phyloP scores from a whole-genome alignment of 2,329 filamentous ascomycete genomes.

The Phialocephala sp. region DNA sequence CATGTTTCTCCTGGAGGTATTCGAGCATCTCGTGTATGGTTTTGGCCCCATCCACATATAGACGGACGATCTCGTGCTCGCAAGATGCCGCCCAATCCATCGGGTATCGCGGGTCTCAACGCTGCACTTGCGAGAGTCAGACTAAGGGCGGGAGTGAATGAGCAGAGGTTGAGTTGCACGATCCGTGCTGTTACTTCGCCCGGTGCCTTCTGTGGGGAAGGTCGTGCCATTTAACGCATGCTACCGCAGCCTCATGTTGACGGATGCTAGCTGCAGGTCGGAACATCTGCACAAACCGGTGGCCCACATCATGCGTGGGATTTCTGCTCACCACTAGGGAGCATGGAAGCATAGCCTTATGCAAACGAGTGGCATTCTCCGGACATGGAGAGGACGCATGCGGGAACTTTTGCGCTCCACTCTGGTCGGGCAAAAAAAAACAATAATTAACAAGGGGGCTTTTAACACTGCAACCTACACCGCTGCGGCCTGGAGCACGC shows the following conservation, averaged over 20 bases:
- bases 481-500: no score
- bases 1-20: conserved; percentile 9
- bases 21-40: not conserved
- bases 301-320: not conserved
- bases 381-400: not conserved
- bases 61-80: not conserved
- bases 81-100: not conserved
- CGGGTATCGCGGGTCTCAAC: not conserved
- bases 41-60: not conserved
- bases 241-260: not conserved
- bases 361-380: not conserved
- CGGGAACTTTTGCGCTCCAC: not conserved
- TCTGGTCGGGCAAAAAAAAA: not conserved
- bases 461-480: no score
- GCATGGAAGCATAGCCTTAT: not conserved
- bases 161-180: not conserved
- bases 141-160: not conserved
- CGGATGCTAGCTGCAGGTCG: not conserved
- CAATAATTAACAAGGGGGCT: not conserved
- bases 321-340: not conserved
- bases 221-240: not conserved
- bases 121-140: not conserved
- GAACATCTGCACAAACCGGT: not conserved
- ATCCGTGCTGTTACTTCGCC: no score
- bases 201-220: not conserved